Evolutionary conservation across 768 basidiomycete species (phyloP).

Genomic region (Phlegmacium glaucopus): DNA sequence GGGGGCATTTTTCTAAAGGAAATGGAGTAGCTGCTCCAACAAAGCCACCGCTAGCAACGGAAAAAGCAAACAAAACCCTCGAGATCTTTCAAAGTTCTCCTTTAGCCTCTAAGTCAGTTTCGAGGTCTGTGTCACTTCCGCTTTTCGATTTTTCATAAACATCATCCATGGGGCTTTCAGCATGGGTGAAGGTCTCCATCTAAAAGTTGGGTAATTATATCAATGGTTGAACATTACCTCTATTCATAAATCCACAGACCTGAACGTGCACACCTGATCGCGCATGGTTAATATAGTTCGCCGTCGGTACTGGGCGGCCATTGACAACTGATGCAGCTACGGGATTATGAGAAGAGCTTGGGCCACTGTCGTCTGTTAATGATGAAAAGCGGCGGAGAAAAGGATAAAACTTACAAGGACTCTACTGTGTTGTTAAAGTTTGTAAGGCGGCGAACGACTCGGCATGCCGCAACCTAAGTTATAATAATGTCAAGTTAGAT

Average conservation of each 20-base stretch:
- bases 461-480: constrained; percentile 52
- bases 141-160: constrained; percentile 17
- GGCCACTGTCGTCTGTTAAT: constrained; percentile 12
- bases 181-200: constrained; percentile 49
- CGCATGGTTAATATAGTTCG: constrained; percentile 14
- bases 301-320: constrained; percentile 18
- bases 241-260: constrained; percentile 20
- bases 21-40: too few relatives aligned
- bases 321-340: constrained; percentile 10
- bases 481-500: not conserved
- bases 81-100: constrained; percentile 15
- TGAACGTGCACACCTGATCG: constrained; percentile 44
- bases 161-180: constrained; percentile 25
- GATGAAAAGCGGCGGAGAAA: not conserved
- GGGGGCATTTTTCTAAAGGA: too few relatives aligned
- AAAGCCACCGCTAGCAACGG: too few relatives aligned
- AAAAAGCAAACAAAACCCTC: too few relatives aligned
- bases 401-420: constrained; percentile 36
- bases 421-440: constrained; percentile 46
- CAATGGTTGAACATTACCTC: too few relatives aligned
- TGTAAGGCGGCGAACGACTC: constrained; percentile 56
- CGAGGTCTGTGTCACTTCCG: constrained; percentile 29
- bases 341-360: constrained; percentile 23
- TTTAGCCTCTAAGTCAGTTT: constrained; percentile 30
- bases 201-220: constrained; percentile 9